A percentile compares a stretch with the other conserved stretches of the same genome.
phyloP scores from a whole-genome alignment of 1,284 basidiomycete genomes.

The Apiotrichum siamense region DNA sequence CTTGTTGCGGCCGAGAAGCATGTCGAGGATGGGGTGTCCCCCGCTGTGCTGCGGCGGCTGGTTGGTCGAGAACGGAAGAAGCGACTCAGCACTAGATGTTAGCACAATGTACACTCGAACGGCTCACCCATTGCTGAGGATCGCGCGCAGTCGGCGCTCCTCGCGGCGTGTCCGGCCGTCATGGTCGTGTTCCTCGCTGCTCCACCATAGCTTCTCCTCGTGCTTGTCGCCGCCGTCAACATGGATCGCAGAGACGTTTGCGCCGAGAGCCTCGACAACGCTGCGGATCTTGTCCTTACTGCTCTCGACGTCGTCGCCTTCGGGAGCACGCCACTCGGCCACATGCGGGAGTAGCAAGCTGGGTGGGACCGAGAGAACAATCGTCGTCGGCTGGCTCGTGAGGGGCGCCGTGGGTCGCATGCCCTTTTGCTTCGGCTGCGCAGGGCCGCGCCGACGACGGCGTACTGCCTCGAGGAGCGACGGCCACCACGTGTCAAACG shows the following conservation, averaged over 20 bases:
- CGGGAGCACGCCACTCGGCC: conserved; percentile 5
- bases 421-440: conserved; percentile 1
- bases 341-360: conserved; percentile 54
- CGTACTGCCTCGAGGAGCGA: conserved; percentile 68
- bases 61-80: conserved; percentile 11
- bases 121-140: conserved; percentile 19
- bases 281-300: conserved; percentile 20
- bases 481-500: conserved; percentile 71
- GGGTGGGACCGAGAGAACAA: conserved; percentile 76
- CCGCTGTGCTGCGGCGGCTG: not conserved
- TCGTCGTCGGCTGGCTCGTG: conserved; percentile 56
- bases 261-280: conserved; percentile 19
- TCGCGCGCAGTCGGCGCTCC: conserved; percentile 23
- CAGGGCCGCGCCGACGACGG: conserved; percentile 52
- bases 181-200: conserved; percentile 33
- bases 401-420: conserved; percentile 1
- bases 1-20: conserved; percentile 9
- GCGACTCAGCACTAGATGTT: conserved; percentile 9
- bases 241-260: conserved; percentile 14
- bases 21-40: conserved; percentile 13
- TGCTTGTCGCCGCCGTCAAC: conserved; percentile 13
- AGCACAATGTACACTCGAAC: not conserved
- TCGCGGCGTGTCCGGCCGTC: conserved; percentile 24
- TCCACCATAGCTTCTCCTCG: conserved; percentile 34
- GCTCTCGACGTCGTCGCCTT: conserved; percentile 47